Evolutionary conservation across 2,329 filamentous ascomycete genomes (phyloP).

Genomic region (Aphanocladium album): DNA sequence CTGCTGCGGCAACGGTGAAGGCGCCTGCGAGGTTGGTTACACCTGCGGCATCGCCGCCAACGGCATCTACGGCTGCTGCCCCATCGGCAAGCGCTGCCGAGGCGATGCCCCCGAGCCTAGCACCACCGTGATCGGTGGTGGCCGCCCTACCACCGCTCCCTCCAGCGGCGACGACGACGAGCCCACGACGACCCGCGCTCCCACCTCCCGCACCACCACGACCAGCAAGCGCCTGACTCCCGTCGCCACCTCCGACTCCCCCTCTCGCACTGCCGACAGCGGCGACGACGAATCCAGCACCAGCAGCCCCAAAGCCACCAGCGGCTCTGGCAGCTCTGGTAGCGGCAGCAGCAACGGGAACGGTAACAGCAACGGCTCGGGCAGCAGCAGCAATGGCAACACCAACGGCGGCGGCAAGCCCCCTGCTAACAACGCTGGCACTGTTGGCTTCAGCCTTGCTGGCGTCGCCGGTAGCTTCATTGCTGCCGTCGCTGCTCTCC

Average conservation of each 20-base stretch:
- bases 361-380: neutral
- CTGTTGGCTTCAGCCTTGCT: neutral
- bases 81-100: conserved; percentile 15
- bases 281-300: neutral
- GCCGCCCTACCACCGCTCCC: neutral
- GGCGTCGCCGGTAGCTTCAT: conserved; percentile 1
- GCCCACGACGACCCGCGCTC: neutral
- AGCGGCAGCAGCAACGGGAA: neutral
- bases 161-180: neutral
- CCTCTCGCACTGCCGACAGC: neutral
- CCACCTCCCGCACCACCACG: neutral
- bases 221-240: neutral
- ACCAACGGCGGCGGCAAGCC: neutral
- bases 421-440: neutral
- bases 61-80: conserved; percentile 19
- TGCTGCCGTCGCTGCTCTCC: conserved; percentile 3
- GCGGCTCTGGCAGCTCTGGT: neutral
- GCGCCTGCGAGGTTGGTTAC: conserved; percentile 15
- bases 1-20: conserved; percentile 17
- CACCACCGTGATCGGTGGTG: neutral
- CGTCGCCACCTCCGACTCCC: neutral
- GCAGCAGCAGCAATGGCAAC: neutral
- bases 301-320: neutral
- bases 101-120: conserved; percentile 16
- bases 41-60: conserved; percentile 17